Percentiles rank a stretch among this genome's conserved stretches.
Evolutionary conservation across 2,329 filamentous ascomycete species (phyloP).

Genomic region (Phyllosticta citrichinensis): DNA sequence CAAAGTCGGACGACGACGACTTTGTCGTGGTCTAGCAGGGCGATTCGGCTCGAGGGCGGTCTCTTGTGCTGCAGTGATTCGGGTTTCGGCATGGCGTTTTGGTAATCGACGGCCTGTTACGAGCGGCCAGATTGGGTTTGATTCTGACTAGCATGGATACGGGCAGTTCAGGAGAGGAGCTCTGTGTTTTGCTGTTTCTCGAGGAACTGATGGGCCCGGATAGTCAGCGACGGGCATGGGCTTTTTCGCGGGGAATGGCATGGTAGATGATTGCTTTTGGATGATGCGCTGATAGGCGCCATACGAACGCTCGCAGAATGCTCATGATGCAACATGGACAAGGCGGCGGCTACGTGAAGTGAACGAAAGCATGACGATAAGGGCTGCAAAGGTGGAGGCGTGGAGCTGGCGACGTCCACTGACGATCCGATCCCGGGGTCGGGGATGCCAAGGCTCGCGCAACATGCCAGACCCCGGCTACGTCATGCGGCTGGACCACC

Average conservation of each 20-base stretch:
- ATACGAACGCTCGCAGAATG: not conserved
- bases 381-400: not conserved
- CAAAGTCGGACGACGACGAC: conserved; percentile 25
- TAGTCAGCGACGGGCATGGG: not conserved
- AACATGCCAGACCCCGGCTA: not conserved
- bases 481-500: not conserved
- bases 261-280: not conserved
- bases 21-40: conserved; percentile 30
- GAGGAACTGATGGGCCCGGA: conserved; percentile 10
- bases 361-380: not conserved
- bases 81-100: conserved; percentile 3
- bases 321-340: not conserved
- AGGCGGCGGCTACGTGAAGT: not conserved
- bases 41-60: not conserved
- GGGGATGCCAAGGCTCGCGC: not conserved
- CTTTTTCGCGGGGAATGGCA: too few relatives aligned
- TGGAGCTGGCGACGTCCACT: not conserved
- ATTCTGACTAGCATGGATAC: not conserved
- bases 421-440: too few relatives aligned
- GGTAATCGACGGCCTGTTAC: not conserved
- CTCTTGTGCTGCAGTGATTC: not conserved
- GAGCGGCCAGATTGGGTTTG: not conserved
- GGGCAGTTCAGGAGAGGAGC: conserved; percentile 12
- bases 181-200: conserved; percentile 10
- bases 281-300: not conserved